phyloP scores from a whole-genome alignment of 345 rosid species.

The Pistacia vera region DNA sequence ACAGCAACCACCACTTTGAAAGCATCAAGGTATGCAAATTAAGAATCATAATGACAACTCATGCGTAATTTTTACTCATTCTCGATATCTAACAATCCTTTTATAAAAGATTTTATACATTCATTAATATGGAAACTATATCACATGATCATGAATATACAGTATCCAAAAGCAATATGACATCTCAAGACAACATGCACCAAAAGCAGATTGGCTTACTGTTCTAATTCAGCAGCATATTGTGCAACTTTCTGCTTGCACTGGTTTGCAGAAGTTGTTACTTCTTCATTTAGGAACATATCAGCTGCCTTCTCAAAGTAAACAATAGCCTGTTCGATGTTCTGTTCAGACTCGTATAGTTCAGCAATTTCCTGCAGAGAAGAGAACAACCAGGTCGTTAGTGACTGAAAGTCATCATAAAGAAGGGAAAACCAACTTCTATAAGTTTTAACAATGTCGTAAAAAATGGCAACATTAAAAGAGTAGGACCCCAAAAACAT shows the following conservation, averaged over 20 bases:
- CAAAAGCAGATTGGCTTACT: slow-evolving; percentile 52
- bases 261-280: slow-evolving; percentile 92
- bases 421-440: not conserved
- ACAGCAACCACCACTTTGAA: not conserved
- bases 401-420: not conserved
- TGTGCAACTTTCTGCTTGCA: slow-evolving; percentile 98
- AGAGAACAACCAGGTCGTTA: slow-evolving; percentile 7
- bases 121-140: not conserved
- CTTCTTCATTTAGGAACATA: slow-evolving; percentile 80
- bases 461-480: slow-evolving; percentile 5
- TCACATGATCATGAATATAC: not conserved
- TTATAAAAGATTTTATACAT: not conserved
- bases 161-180: slow-evolving; percentile 4
- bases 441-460: not conserved
- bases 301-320: slow-evolving; percentile 86
- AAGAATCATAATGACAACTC: too few species aligned
- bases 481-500: not conserved
- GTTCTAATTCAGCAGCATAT: slow-evolving; percentile 87
- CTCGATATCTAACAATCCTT: not conserved
- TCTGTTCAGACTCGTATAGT: slow-evolving; percentile 65
- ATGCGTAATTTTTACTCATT: not conserved
- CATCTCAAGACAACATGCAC: not conserved
- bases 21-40: not conserved
- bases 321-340: slow-evolving; percentile 60
- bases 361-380: slow-evolving; percentile 79